Percentiles rank a stretch among this genome's conserved stretches.
phyloP scores from a whole-genome alignment of 495 filamentous ascomycete genomes.

The Talaromyces nanjingensis region DNA sequence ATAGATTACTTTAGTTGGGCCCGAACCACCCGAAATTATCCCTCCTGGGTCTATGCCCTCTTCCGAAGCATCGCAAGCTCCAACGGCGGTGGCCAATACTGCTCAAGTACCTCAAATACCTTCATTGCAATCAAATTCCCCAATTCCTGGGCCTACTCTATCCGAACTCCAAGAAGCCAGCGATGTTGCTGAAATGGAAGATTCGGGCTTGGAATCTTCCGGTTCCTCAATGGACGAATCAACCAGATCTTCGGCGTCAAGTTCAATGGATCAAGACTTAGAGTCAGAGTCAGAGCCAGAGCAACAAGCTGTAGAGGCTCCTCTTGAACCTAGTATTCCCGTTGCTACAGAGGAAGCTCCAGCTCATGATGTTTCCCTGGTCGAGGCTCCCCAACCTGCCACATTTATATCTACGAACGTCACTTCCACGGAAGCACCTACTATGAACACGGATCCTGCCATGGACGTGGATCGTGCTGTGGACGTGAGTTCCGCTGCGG shows the following conservation, averaged over 20 bases:
- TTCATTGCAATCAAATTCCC: not conserved
- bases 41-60: not conserved
- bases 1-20: not conserved
- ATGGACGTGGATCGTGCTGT: not conserved
- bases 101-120: not conserved
- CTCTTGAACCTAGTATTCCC: not conserved
- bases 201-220: conserved; percentile 19
- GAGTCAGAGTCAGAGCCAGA: not conserved
- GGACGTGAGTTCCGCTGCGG: not conserved
- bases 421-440: not conserved
- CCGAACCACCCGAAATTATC: not conserved
- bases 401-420: not conserved
- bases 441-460: not conserved
- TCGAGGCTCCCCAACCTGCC: not conserved
- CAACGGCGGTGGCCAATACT: not conserved
- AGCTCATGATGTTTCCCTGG: not conserved
- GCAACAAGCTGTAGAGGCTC: not conserved
- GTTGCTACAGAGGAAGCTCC: conserved; percentile 6
- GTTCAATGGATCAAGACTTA: conserved; percentile 13
- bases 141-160: not conserved
- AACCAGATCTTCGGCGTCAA: conserved; percentile 18
- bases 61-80: not conserved
- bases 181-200: conserved; percentile 9
- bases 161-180: not conserved
- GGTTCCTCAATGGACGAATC: conserved; percentile 40